Conservation (phyloP, 1,139 yeast genomes). For the Hyphopichia pseudoburtonii region DNA sequence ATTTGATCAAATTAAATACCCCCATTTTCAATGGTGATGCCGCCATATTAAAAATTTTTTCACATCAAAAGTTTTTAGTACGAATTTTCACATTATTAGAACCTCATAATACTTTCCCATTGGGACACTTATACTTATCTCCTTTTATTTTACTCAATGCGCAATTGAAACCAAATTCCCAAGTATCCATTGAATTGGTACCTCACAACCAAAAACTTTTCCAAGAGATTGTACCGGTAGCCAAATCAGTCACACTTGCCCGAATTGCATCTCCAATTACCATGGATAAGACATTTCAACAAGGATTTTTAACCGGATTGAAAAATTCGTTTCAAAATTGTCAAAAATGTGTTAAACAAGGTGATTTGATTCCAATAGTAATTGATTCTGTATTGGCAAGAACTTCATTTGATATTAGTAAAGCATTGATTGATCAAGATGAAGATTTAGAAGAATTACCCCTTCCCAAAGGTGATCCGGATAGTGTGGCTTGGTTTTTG, state of each 20-base stretch:
- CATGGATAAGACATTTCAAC: slow-evolving; percentile 65
- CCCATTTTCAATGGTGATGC: slow-evolving; percentile 69
- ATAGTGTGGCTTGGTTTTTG: slow-evolving; percentile 84
- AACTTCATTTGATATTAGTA: slow-evolving; percentile 48
- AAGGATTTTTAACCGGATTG: slow-evolving; percentile 61
- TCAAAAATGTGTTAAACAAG: slow-evolving; percentile 56
- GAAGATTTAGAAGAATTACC: slow-evolving; percentile 18
- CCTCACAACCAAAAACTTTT: slow-evolving; percentile 16
- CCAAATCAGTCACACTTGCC: slow-evolving; percentile 55
- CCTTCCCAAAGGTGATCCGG: slow-evolving; percentile 63
- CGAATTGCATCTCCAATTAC: slow-evolving; percentile 73
- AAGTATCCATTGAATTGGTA: slow-evolving; percentile 27
- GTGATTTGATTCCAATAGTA: slow-evolving; percentile 74
- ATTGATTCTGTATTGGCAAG: slow-evolving; percentile 71
- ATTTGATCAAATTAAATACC: slow-evolving; percentile 55
- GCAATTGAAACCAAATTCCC: slow-evolving; percentile 30
- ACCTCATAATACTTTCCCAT: slow-evolving; percentile 48
- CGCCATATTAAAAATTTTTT: slow-evolving; percentile 40
- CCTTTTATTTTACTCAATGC: slow-evolving; percentile 64
- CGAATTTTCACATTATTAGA: slow-evolving; percentile 62
- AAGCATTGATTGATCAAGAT: slow-evolving; percentile 19
- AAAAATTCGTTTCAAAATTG: slow-evolving; percentile 60
- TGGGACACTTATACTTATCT: slow-evolving; percentile 52
- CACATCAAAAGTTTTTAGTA: slow-evolving; percentile 29
- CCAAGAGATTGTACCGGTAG: slow-evolving; percentile 30